Base-by-base conservation (phyloP, 2,329 filamentous ascomycete species). In the Annulohypoxylon truncatum region DNA sequence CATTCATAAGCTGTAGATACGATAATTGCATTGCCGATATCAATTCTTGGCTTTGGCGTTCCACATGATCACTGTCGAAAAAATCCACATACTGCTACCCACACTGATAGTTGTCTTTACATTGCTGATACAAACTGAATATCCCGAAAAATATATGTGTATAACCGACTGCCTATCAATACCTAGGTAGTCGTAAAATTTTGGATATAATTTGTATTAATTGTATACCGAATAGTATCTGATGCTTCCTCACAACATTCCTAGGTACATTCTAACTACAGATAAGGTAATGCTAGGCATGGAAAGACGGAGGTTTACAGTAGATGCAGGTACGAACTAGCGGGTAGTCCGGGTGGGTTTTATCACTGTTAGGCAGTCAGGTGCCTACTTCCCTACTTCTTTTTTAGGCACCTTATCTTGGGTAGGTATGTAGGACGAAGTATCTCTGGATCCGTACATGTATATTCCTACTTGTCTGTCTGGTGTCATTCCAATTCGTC, bases 281-380 rank as follows among this genome's bases (percentile, higher is more conserved):
- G 53, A 63, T 51, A 55, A 52, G 46, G 26, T 26, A 52, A 13
- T 42, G 44, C 46, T 59, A 7, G 54, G 12, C 46, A 42, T 44
- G 40, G 26, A 48, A 31, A 22, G 31, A 40, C 26, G 48, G 50
- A 56, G 33, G 31, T 61, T 33, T 50, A 56, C 51, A 54, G 28
- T 10, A 66, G 53, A 66, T 28, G 62, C 66, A 68, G 66, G 66
- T 66, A 68, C 66, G 55, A 68, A 60, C 58, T 68, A 68, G 66
- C 40, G 66, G 57, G 33, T 68, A 65, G 65, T 54, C 31, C 42
- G 44, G 18, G 61, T 68, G 65, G 65, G 53, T 55, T 52, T 13
- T 53, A 50, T 46, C 35, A 48, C 28, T 24, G 52, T 58, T 53
- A 63, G 40, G 40, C 47, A 61, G 66, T 68, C 66, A 68, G 66